A percentile compares a stretch with the other conserved stretches of the same genome.
Conservation (phyloP, 1,284 basidiomycete genomes). For the Anthracocystis panici-leucophaei region DNA sequence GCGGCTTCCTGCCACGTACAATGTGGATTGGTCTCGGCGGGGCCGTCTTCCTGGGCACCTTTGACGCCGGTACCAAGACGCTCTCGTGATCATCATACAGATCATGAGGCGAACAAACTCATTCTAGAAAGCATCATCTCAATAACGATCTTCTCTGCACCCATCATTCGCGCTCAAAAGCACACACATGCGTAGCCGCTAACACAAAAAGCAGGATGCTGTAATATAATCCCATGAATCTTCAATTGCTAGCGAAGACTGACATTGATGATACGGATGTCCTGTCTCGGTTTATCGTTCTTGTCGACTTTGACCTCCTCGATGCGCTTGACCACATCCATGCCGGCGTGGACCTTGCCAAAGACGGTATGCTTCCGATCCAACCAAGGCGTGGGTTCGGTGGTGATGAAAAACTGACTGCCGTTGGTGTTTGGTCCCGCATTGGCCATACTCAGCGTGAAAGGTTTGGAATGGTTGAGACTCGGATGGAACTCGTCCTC, state of each 20-base stretch:
- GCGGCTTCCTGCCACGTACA: constrained; percentile 89
- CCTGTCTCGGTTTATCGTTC: constrained; percentile 69
- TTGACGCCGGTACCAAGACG: constrained; percentile 74
- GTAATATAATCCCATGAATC: neutral
- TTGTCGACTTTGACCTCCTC: constrained; percentile 77
- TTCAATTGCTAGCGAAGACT: constrained; percentile 20
- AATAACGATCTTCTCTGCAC: neutral
- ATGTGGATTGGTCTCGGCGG: constrained; percentile 96
- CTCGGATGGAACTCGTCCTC: constrained; percentile 92
- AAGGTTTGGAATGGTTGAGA: constrained; percentile 90
- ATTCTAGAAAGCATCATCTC: neutral
- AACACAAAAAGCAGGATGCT: neutral
- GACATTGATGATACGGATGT: constrained; percentile 49
- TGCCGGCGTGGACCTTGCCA: constrained; percentile 73
- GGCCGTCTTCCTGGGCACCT: constrained; percentile 94
- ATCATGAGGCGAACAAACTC: neutral
- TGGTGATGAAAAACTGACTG: constrained; percentile 98
- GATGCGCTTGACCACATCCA: constrained; percentile 79
- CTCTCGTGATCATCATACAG: constrained; percentile 17
- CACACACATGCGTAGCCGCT: neutral
- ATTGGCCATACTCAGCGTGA: constrained; percentile 99
- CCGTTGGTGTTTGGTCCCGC: constrained; percentile 93
- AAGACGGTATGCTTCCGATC: constrained; percentile 76
- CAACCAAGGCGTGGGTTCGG: constrained; percentile 92
- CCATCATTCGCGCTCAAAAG: neutral